Evolutionary conservation across 768 basidiomycete genomes (phyloP), one percentile per base, ranked within the genome.

Genomic region (Tricholoma sp.): DNA sequence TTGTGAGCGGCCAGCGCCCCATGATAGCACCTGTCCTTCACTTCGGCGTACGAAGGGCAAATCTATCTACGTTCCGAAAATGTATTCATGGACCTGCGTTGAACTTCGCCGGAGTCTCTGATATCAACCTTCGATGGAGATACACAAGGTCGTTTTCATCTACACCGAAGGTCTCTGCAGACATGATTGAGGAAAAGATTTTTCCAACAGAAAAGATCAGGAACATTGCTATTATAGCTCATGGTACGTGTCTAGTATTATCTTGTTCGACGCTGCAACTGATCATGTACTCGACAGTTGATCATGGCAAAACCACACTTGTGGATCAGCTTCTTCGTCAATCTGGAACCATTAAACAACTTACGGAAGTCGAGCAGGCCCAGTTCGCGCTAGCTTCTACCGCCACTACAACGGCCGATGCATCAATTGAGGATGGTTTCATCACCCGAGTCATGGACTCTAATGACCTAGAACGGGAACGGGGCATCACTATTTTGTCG

Each of bases 401-500:
- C 11, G 58, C 63, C 11, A 63, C 66, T 10, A 65, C 63, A 17
- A 72, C 71, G 0, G 64, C 72, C 10, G 73, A 72, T 57, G 70
- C 68, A 31, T 63, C 68, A 17, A 68, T 73, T 17, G 72, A 74
- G 48, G 68, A 72, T 34, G 73, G 67, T 1, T 76, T 74, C 61
- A 70, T 74, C 50, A 77, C 76, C 0, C 74, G 79, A 4, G 66
- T 79, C 18, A 80, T 80, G 79, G 79, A 80, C 65, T 78, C 77
- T 1, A 78, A 78, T 61, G 77, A 78, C 69, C 70, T 80, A 7
- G 83, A 84, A 66, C 73, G 77, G 31, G 82, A 83, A 58, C 78
- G 83, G 2, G 82, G 83, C 8, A 84, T 84, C 53, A 83, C 83
- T 13, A 84, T 84, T 56, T 74, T 83, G 47, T 81, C 80, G 0